Conservation (phyloP, 345 rosid genomes). For the Boechera retrofracta region DNA sequence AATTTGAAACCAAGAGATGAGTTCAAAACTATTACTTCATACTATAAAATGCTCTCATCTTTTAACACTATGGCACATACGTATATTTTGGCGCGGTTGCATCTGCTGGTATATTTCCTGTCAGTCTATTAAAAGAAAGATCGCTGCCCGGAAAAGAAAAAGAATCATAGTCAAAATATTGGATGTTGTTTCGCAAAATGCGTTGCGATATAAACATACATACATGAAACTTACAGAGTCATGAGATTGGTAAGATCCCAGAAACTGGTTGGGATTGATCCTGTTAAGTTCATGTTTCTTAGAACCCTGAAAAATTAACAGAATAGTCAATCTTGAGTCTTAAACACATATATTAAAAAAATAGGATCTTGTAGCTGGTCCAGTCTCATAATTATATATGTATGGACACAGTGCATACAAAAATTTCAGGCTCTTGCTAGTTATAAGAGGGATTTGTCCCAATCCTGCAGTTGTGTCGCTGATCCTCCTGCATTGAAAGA, state of each 20-base stretch:
- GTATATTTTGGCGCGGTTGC: conserved; percentile 34
- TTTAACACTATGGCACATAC: conserved; percentile 9
- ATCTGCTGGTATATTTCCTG: conserved; percentile 43
- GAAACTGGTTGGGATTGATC: conserved; percentile 41
- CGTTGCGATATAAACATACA: neutral
- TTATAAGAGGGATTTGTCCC: conserved; percentile 50
- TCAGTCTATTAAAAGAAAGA: conserved; percentile 46
- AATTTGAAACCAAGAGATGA: conserved; percentile 13
- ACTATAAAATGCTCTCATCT: neutral
- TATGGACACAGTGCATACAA: conserved; percentile 31
- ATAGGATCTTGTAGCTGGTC: neutral
- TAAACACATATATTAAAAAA: neutral
- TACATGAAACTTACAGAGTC: conserved; percentile 43
- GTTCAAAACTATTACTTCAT: neutral
- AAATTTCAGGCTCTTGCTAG: conserved; percentile 44
- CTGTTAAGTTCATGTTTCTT: conserved; percentile 41
- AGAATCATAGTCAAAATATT: neutral
- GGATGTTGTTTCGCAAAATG: neutral
- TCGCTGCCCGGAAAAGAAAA: conserved; percentile 24
- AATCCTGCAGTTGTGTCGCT: conserved; percentile 47
- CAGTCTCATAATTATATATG: conserved; percentile 2
- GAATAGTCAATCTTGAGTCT: conserved; percentile 15
- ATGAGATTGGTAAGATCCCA: conserved; percentile 41
- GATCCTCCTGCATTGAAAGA: conserved; percentile 56
- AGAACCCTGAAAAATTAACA: conserved; percentile 38